Base-by-base conservation (phyloP, 495 filamentous ascomycete genomes). In the Pseudotulostoma volvatum region DNA sequence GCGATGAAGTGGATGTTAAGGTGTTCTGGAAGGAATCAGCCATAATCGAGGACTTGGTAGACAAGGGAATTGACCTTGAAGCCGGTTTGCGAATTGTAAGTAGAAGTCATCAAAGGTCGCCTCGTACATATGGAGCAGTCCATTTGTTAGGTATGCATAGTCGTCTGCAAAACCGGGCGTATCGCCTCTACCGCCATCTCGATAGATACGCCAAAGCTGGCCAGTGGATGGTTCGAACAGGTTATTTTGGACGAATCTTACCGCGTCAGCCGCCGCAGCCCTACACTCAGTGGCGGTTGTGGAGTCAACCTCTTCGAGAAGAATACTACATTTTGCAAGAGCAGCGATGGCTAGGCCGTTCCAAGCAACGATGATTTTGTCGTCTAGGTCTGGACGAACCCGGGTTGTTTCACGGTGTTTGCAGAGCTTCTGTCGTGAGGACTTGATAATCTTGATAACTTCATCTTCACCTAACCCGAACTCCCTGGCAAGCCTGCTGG, bases 331-430 rank as follows among this genome's bases (percentile, higher is more conserved):
- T 47, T 86, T 71, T 15, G 84, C 76, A 13, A 97, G 61, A 1
- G 80, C 83, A 18, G 76, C 76, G 39, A 97, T 88, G 0, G 86
- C 84, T 43, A 96, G 72, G 23, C 92, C 90, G 45, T 95, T 95
- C 76, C 83, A 88, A 7, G 70, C 67, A 0, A 78, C 75, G 9
- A 97, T 76, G 38, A 96, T 81, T 53, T 96, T 96, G 48, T 93
- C 84, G 52, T 97, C 90, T 7, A 92, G 58, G 8, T 69, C 74
- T n/a, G 90, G 92, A 11, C 79, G 68, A 2, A 79, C 77, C 2
- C 90, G 73, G 45, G 79, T 78, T 49, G 62, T 76, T 33, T 88
- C 74, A 17, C 86, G 67, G 51, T 93, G 71, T 15, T 73, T 70
- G 14, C 73, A 68, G 16, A 97, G 64, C 49, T 81, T 85, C 48